phyloP scores from a whole-genome alignment of 2,329 filamentous ascomycete species.

The Fusarium sp. region DNA sequence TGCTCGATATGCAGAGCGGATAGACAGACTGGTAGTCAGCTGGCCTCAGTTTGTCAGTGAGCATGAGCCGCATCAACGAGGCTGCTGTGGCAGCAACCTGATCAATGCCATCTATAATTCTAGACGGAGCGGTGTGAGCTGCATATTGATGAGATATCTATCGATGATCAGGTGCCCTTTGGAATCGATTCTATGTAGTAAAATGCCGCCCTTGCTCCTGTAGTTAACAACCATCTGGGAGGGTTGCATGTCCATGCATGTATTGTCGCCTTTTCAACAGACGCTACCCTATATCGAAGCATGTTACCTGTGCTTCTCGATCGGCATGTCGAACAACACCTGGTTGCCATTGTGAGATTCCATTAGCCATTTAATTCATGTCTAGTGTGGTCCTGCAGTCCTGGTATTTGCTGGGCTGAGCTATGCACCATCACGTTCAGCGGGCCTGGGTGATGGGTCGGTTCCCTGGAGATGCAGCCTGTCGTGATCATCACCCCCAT shows the following conservation, averaged over 20 bases:
- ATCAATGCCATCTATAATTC: not conserved
- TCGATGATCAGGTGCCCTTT: slow-evolving; percentile 6
- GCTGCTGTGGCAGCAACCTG: slow-evolving; percentile 17
- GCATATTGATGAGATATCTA: slow-evolving; percentile 11
- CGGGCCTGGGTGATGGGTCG: slow-evolving; percentile 4
- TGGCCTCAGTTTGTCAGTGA: slow-evolving; percentile 8
- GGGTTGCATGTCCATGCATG: slow-evolving; percentile 10
- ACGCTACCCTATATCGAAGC: slow-evolving; percentile 24
- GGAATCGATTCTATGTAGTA: not conserved
- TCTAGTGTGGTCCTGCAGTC: not conserved
- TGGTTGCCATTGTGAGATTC: not conserved
- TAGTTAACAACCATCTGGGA: slow-evolving; percentile 13
- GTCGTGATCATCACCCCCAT: slow-evolving; percentile 13
- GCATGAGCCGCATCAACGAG: slow-evolving; percentile 25
- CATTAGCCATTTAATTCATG: not conserved
- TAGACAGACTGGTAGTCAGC: slow-evolving; percentile 25
- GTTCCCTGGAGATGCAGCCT: slow-evolving; percentile 19
- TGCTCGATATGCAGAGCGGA: slow-evolving; percentile 13
- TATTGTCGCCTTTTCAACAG: not conserved
- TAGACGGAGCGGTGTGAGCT: slow-evolving; percentile 27
- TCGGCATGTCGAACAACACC: not conserved
- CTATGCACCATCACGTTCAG: slow-evolving; percentile 3
- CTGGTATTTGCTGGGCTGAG: not conserved
- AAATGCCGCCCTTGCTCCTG: not conserved
- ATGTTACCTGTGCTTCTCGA: not conserved